Evolutionary conservation across 139 green algal genomes (phyloP).

Genomic region (Pseudopediastrum boryanum): DNA sequence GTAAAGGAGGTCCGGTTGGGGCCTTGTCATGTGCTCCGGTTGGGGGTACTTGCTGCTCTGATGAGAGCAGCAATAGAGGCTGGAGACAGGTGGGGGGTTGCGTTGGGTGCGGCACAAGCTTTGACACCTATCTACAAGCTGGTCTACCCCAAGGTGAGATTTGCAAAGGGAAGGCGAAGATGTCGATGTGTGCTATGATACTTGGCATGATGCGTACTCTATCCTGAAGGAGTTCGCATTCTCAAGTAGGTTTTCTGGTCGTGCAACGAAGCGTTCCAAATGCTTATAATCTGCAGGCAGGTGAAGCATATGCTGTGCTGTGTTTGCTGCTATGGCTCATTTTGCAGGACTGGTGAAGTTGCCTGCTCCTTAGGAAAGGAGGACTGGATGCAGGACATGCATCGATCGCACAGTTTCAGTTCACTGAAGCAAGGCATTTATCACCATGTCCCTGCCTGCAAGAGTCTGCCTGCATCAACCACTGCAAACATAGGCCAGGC

Average conservation of each 20-base stretch:
- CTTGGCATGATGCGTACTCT: not conserved
- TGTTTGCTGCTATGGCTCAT: not conserved
- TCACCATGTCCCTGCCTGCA: too few relatives aligned
- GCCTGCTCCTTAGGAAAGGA: too few relatives aligned
- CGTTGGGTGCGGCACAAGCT: constrained; percentile 37
- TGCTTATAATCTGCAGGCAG: not conserved
- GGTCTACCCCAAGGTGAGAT: constrained; percentile 50
- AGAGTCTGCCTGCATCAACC: too few relatives aligned
- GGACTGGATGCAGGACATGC: too few relatives aligned
- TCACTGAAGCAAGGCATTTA: too few relatives aligned
- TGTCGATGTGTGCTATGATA: not conserved
- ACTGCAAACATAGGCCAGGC: too few relatives aligned
- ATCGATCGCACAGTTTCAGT: too few relatives aligned
- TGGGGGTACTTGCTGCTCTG: constrained; percentile 43
- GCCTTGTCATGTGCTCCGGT: constrained; percentile 43
- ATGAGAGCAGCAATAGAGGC: constrained; percentile 48
- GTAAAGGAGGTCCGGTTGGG: too few relatives aligned
- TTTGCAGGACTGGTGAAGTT: too few relatives aligned
- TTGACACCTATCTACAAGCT: constrained; percentile 50
- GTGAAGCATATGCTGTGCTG: not conserved
- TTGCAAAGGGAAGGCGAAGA: not conserved
- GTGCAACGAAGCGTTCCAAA: not conserved
- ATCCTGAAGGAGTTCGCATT: not conserved
- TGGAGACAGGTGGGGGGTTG: constrained; percentile 43
- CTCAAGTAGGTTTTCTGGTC: not conserved